Percentiles rank a stretch among this genome's conserved stretches.
Conservation (phyloP, 108 stramenopile genomes). For the Pseudonitzschia delicatissima region DNA sequence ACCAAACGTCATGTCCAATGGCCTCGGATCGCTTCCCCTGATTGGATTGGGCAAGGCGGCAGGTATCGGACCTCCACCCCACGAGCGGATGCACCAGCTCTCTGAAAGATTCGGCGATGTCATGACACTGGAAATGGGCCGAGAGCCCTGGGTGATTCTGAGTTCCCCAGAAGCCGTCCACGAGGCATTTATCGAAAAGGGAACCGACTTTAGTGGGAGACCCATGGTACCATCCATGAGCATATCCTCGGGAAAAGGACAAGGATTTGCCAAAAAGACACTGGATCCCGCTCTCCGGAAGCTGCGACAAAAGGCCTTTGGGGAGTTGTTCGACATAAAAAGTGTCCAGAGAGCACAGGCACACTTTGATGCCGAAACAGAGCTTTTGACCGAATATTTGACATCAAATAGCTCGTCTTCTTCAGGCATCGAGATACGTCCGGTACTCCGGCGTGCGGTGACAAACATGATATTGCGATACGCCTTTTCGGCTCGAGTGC, state of each 20-base stretch:
- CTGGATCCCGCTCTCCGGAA: neutral
- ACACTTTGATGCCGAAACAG: neutral
- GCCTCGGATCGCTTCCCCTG: constrained; percentile 3
- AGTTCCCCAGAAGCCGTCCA: neutral
- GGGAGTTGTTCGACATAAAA: neutral
- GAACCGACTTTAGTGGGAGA: constrained; percentile 1
- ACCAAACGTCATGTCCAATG: neutral
- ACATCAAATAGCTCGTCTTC: neutral
- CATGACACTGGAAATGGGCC: neutral
- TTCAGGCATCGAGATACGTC: neutral
- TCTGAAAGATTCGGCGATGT: constrained; percentile 5
- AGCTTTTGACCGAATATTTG: neutral
- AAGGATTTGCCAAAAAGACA: constrained; percentile 5
- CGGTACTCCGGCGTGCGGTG: constrained; percentile 8
- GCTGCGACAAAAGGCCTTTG: constrained; percentile 3
- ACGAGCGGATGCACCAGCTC: constrained; percentile 4
- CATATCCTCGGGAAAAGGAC: constrained; percentile 4
- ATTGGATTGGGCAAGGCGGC: constrained; percentile 1
- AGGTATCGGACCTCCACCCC: constrained; percentile 5
- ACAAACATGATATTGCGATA: constrained; percentile 8
- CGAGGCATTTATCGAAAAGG: neutral
- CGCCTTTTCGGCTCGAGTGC: constrained; percentile 3
- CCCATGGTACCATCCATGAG: constrained; percentile 9
- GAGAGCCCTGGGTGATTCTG: constrained; percentile 6
- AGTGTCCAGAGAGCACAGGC: neutral